These are phyloP conservation scores for Nepenthes alata DNA, from an alignment of 179 eudicot species.

Conservation along the genomic window DNA sequence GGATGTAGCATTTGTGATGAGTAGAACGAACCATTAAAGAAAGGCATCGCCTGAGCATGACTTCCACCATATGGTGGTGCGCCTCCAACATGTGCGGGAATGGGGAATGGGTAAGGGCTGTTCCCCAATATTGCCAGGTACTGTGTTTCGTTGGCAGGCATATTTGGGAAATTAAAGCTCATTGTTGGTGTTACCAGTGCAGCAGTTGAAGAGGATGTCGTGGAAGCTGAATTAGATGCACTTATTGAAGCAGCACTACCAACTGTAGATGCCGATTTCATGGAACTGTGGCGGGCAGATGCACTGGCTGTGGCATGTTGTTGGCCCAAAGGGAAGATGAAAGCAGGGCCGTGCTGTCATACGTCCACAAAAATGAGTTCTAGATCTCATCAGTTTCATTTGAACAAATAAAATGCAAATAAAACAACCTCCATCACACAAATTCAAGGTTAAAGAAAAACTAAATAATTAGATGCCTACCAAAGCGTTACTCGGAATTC, in stretches of 20 bases:
- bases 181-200: slow-evolving; percentile 30
- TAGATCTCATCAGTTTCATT: too few species aligned
- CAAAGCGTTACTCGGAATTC: slow-evolving; percentile 54
- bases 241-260: slow-evolving; percentile 22
- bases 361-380: not conserved
- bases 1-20: slow-evolving; percentile 88
- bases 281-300: slow-evolving; percentile 35
- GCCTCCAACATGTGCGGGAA: slow-evolving; percentile 62
- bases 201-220: slow-evolving; percentile 24
- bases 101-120: slow-evolving; percentile 59
- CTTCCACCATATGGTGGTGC: slow-evolving; percentile 61
- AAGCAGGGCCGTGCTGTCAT: slow-evolving; percentile 66
- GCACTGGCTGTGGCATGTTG: slow-evolving; percentile 38
- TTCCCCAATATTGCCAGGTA: slow-evolving; percentile 79
- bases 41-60: slow-evolving; percentile 69
- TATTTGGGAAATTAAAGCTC: slow-evolving; percentile 73
- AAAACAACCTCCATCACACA: too few species aligned
- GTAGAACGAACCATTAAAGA: slow-evolving; percentile 72
- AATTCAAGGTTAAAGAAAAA: not conserved
- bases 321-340: slow-evolving; percentile 83
- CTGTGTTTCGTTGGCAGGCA: slow-evolving; percentile 64
- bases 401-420: not conserved
- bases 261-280: slow-evolving; percentile 27
- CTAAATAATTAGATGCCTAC: slow-evolving; percentile 21
- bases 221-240: slow-evolving; percentile 24